Base-by-base conservation (phyloP, 2,329 filamentous ascomycete genomes). In the Botrytis aclada region DNA sequence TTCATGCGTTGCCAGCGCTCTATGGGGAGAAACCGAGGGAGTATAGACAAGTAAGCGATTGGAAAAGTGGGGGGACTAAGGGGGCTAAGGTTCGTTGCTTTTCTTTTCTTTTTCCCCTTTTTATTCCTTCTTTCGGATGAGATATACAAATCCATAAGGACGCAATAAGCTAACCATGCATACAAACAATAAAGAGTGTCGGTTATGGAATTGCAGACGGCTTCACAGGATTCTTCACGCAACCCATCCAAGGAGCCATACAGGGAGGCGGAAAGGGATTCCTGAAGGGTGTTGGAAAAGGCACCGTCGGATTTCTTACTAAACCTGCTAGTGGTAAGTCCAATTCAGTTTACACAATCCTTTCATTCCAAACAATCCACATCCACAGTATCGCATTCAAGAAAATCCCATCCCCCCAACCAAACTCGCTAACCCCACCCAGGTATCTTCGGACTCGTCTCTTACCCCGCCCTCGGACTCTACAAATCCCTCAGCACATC, bases 401-500 rank as follows among this genome's bases (percentile, higher is more conserved):
- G n/a, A 12, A 65, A 47, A 14, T 41, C 39, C 14, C 39, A 41
- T 12, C 39, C 12, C 39, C 12, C 39, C 39, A 41, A 20, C 16
- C 0, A 25, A 20, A n/a, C 12, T 4, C 34, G 2, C 32, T 39
- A 56, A 69, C 22, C 20, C 47, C 25, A 25, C 4, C 37, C 41
- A 64, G 72, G 41, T 9, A 34, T 71, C 14, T 71, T 73, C 45
- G 67, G 72, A 12, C 41, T 73, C 32, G 70, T 73, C 20, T 61
- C 72, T 43, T 73, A 73, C 60, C 72, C 72, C 29, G 69, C 69
- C 4, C 25, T 73, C 25, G 72, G 67, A 20, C 32, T 73, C n/a
- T 73, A 73, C 64, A 70, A 61, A 60, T n/a, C 60, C 14, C 51
- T 73, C 10, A 47, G 45, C 37, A 66, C 61, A 20, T 64, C 72